A percentile compares a stretch with the other conserved stretches of the same genome.
Evolutionary conservation across 140 eudicot species (phyloP).

Genomic region (Bidens hawaiensis): DNA sequence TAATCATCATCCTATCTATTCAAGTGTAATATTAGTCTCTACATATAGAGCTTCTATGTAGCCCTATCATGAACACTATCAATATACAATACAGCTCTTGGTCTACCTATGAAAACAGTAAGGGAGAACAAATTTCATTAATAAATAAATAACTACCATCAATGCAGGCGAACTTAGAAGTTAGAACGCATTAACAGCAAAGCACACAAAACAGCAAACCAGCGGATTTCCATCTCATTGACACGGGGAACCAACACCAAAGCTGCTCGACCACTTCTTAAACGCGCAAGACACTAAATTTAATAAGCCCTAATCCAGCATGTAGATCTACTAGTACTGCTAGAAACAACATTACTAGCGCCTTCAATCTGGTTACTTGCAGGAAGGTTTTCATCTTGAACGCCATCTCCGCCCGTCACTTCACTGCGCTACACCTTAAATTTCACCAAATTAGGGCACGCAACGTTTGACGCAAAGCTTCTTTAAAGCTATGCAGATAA

Average conservation of each 20-base stretch:
- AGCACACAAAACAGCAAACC: neutral
- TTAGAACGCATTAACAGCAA: neutral
- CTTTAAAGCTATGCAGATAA: slow-evolving; percentile 57
- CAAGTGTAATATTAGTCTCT: too few relatives aligned
- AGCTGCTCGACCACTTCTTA: slow-evolving; percentile 82
- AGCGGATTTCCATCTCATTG: slow-evolving; percentile 23
- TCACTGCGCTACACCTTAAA: slow-evolving; percentile 74
- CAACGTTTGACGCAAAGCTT: slow-evolving; percentile 78
- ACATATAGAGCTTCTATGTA: too few relatives aligned
- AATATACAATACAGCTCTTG: too few relatives aligned
- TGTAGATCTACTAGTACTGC: slow-evolving; percentile 42
- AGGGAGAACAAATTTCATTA: neutral
- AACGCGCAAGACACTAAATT: slow-evolving; percentile 48
- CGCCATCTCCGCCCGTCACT: slow-evolving; percentile 57
- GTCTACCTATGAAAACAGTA: neutral
- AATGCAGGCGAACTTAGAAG: neutral
- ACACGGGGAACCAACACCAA: slow-evolving; percentile 45
- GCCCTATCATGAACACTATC: too few relatives aligned
- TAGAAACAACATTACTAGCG: slow-evolving; percentile 35
- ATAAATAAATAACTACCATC: neutral
- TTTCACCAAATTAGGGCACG: slow-evolving; percentile 82
- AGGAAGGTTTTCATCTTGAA: slow-evolving; percentile 38
- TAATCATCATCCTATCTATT: too few relatives aligned
- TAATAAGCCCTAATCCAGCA: slow-evolving; percentile 52
- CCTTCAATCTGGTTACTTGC: slow-evolving; percentile 27